These are phyloP conservation scores for Spathaspora sp. DNA, from an alignment of 805 yeast genomes.

Conservation along the genomic window DNA sequence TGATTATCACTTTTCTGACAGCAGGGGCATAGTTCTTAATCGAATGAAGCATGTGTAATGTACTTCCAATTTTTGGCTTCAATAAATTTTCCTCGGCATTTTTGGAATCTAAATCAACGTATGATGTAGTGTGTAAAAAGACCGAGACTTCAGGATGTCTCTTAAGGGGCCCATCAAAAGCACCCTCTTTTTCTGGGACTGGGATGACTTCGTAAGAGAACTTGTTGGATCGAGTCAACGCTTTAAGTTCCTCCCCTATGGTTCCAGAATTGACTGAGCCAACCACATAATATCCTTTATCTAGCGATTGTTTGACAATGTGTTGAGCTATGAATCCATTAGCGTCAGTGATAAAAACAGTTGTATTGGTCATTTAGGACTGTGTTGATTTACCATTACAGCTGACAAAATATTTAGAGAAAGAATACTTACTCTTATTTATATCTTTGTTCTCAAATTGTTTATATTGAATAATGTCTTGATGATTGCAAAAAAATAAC, in stretches of 20 bases:
- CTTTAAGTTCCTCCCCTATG: conserved; percentile 28
- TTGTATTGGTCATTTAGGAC: conserved; percentile 5
- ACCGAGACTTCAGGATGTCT: conserved; percentile 20
- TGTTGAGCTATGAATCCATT: conserved; percentile 53
- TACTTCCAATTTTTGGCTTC: conserved; percentile 51
- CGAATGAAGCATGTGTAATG: conserved; percentile 44
- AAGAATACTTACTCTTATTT: too few species aligned
- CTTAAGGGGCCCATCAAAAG: conserved; percentile 19
- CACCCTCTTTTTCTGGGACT: conserved; percentile 13
- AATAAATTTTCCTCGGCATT: conserved; percentile 42
- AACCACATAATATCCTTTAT: conserved; percentile 40
- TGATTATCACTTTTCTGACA: conserved; percentile 37
- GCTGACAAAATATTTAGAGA: too few species aligned
- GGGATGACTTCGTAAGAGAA: conserved; percentile 19
- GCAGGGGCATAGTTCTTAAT: conserved; percentile 34
- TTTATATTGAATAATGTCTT: background rate
- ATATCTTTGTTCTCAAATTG: too few species aligned
- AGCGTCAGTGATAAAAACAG: conserved; percentile 49
- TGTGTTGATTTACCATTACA: too few species aligned
- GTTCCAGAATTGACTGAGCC: conserved; percentile 9
- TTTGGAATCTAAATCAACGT: conserved; percentile 13
- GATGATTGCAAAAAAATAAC: background rate
- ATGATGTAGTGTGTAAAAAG: conserved; percentile 25
- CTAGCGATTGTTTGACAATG: conserved; percentile 36
- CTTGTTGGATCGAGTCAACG: conserved; percentile 16